Percentiles rank a stretch among this genome's conserved stretches.
Evolutionary conservation across 2,329 filamentous ascomycete genomes (phyloP).

Genomic region (Ophiostoma populinum): DNA sequence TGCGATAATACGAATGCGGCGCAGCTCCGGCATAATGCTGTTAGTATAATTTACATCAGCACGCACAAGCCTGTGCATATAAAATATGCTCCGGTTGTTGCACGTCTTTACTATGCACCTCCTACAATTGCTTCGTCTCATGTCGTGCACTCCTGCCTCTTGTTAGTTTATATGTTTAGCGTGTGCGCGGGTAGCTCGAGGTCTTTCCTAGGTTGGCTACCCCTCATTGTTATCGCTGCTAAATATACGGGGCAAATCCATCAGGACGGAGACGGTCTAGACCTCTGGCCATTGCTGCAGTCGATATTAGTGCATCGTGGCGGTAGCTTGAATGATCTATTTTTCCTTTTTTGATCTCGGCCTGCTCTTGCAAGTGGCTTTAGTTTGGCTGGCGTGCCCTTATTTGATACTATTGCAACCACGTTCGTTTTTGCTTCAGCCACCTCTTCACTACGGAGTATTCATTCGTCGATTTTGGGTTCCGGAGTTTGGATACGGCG

Average conservation of each 20-base stretch:
- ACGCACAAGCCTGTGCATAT: too few species aligned
- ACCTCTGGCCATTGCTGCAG: constrained; percentile 4
- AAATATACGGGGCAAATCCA: constrained; percentile 5
- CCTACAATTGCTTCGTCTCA: background rate
- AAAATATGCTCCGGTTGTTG: too few species aligned
- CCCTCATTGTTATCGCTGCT: constrained; percentile 9
- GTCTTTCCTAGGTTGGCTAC: constrained; percentile 6
- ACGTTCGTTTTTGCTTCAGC: too few species aligned
- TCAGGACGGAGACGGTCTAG: constrained; percentile 8
- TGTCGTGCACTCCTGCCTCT: background rate
- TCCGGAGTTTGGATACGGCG: background rate
- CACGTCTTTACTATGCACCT: too few species aligned
- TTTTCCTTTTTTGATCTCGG: background rate
- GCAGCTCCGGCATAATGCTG: too few species aligned
- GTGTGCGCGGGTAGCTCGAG: constrained; percentile 7
- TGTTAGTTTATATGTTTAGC: background rate
- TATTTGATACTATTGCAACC: constrained; percentile 1
- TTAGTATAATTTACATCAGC: too few species aligned
- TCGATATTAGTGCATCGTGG: constrained; percentile 6
- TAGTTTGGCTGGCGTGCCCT: constrained; percentile 1
- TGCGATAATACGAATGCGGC: too few species aligned
- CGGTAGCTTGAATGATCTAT: background rate
- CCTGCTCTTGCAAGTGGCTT: constrained; percentile 1
- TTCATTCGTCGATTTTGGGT: background rate
- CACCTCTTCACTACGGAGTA: too few species aligned